Base-by-base conservation (phyloP, 176 grass and related monocot species). In the Oryza glumipatula region DNA sequence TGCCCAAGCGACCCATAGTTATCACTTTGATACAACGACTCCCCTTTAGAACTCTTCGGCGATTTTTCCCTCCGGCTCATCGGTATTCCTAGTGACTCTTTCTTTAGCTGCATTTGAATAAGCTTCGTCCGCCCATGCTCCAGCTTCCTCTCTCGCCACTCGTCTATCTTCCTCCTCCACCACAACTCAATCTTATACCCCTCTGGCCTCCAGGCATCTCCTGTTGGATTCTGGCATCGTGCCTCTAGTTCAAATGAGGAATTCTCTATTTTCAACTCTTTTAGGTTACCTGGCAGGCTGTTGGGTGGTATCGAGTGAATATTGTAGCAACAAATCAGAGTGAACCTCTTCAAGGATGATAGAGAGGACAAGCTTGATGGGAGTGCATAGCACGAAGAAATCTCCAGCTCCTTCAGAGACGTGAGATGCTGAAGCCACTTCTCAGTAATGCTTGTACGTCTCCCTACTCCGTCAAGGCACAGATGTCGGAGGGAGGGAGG, bases 271-370 rank as follows among this genome's bases (percentile, higher is more conserved):
- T 76, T 32, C 1, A 76, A 28, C 33, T 84, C 82, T 47, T 68
- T 84, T n/a, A 84, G 82, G 73, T 30, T 76, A 19, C 5, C 9
- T 44, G 82, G 73, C 14, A 84, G 46, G 4, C 82, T 60, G 12
- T 44, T 30, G 0, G 15, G 70, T 26, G 73, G 82, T 21, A 84
- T 12, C 0, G 44, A 76, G 9, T 56, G 14, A 58, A 76, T 68
- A 0, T 4, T 0, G 33, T 35, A 0, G 33, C 35, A 35, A 0
- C 2, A 3, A 28, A 2, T 47, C 11, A 83, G 11, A 24, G 28
- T 76, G 60, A 67, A 67, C 13, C 74, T 83, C 60, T 12, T 24
- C 44, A 83, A 75, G 28, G 72, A 83, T 51, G 72, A 67, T 8
- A 83, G 7, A 83, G 43, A 4, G 16, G 5, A 1, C 73, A 84